Conservation (phyloP, 2,329 filamentous ascomycete genomes). For the Echinosphaeria canescens region DNA sequence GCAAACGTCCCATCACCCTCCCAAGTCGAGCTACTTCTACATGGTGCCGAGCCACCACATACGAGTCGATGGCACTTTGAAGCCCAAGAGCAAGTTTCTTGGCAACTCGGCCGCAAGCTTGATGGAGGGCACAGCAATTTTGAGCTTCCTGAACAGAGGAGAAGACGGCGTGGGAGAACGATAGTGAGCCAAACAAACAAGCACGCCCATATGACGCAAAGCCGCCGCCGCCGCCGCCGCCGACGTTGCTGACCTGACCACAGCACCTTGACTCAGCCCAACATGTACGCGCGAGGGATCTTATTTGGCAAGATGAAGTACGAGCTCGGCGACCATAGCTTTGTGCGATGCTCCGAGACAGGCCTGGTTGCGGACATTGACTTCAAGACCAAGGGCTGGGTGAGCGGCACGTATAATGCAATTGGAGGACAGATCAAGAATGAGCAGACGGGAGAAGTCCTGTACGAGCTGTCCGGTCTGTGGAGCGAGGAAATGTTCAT, state of each 20-base stretch:
- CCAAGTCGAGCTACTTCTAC: constrained; percentile 98
- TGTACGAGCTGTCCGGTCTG: constrained; percentile 81
- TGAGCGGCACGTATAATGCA: constrained; percentile 87
- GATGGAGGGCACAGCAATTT: constrained; percentile 90
- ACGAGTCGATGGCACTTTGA: constrained; percentile 85
- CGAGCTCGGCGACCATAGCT: constrained; percentile 89
- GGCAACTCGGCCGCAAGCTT: constrained; percentile 94
- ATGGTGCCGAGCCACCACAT: constrained; percentile 89
- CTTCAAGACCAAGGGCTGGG: constrained; percentile 97
- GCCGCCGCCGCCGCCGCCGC: background rate
- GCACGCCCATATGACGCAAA: background rate
- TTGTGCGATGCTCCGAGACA: constrained; percentile 75
- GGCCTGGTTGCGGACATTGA: constrained; percentile 80
- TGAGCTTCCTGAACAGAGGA: constrained; percentile 64
- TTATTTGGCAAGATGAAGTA: constrained; percentile 99
- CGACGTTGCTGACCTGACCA: constrained; percentile 4
- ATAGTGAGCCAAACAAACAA: constrained; percentile 41
- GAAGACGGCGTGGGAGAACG: constrained; percentile 48
- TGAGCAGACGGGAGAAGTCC: constrained; percentile 61
- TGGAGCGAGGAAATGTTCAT: constrained; percentile 95
- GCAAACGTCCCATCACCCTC: constrained; percentile 94
- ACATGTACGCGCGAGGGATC: constrained; percentile 97
- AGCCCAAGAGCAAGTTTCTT: constrained; percentile 84
- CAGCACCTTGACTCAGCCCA: constrained; percentile 85
- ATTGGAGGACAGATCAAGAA: constrained; percentile 85